Conservation (phyloP, 176 grass and related monocot genomes). For the Aegilops longissima region DNA sequence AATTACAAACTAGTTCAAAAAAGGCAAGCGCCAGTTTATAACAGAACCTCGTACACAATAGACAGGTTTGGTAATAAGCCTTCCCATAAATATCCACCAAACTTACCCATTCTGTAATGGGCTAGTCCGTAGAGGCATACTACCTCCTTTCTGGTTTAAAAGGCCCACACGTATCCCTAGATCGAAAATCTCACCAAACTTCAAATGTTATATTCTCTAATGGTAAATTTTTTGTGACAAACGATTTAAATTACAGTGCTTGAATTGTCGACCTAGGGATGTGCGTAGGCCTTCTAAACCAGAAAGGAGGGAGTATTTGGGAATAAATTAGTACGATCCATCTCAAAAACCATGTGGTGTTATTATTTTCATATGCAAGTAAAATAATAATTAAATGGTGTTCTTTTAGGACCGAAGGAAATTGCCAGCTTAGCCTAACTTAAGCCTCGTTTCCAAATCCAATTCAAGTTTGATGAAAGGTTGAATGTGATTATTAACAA, state of each 20-base stretch:
- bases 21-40: background rate
- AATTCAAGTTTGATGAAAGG: background rate
- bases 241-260: too few species aligned
- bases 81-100: background rate
- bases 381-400: background rate
- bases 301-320: background rate
- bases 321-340: background rate
- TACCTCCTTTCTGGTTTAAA: too few species aligned
- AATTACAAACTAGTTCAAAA: constrained; percentile 14
- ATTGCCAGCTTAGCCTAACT: background rate
- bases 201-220: too few species aligned
- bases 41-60: background rate
- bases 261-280: too few species aligned
- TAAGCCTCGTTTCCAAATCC: background rate
- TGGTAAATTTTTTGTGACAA: too few species aligned
- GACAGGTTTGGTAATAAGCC: constrained; percentile 5
- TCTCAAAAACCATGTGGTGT: background rate
- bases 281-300: too few species aligned
- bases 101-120: background rate
- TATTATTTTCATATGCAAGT: background rate
- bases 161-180: too few species aligned
- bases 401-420: background rate
- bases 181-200: too few species aligned
- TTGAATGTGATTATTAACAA: background rate
- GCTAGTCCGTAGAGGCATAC: background rate